Evolutionary conservation across 2,329 filamentous ascomycete species (phyloP), one percentile per base, ranked within the genome.

Genomic region (Chalara sp.): DNA sequence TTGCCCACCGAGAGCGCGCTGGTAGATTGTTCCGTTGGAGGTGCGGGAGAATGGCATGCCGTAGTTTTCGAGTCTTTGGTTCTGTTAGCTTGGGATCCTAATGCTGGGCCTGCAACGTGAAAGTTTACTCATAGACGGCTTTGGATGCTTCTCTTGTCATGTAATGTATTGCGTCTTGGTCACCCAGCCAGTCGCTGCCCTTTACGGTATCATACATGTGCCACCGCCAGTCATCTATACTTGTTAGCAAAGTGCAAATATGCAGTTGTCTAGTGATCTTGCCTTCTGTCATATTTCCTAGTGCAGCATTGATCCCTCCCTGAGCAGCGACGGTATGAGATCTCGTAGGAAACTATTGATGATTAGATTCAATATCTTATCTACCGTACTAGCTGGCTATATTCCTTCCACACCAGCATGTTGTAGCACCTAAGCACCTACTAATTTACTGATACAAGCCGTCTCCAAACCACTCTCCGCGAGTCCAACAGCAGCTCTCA

Each of bases 161-260:
- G 77, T 96, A 96, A 75, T 96, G 91, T 67, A 96, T 96, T 59
- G 91, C 91, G 69, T 96, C 91, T 73, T 96, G 91, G 72, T 96
- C 91, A 71, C 91, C 91, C 47, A 96, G 82, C 91, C 91, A 96
- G 77, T 96, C 91, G 59, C 89, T 95, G 59, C 91, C 91, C 79
- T 96, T 96, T 68, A 96, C 91, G 42, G 91, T 96, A 71, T 96
- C 91, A 78, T 96, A 96, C 91, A 96, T 96, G 75, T 96, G 91
- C 91, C 91, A 96, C 78, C 90, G 84, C 91, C 91, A 96, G 75
- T 96, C 90, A 66, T 96, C 91, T 21, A 21, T 21, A 21, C 21
- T 21, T 21, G 21, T 21, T 21, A 21, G 21, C 21, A 21, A 21
- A 21, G 21, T 21, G 21, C 21, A 21, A 21, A 21, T 21, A 21